These are phyloP conservation scores for Tritrichomonas musculus DNA, from an alignment of 208 protist genomes.

Conservation along the genomic window DNA sequence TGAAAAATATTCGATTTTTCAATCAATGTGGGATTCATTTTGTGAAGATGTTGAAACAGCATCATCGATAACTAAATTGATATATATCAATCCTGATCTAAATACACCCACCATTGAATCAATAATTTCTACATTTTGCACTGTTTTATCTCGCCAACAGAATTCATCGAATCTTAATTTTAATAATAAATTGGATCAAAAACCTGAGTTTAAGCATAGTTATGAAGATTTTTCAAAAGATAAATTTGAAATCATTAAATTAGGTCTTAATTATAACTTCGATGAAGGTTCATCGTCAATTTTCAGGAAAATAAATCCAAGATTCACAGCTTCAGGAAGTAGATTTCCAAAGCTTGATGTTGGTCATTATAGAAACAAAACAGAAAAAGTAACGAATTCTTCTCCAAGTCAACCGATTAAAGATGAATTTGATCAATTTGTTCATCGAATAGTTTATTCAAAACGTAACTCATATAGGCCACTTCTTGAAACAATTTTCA, in stretches of 20 bases:
- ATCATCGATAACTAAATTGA: neutral
- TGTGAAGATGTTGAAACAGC: no score
- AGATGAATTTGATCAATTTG: neutral
- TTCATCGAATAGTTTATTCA: neutral
- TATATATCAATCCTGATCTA: neutral
- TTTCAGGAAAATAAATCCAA: neutral
- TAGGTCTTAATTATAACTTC: no score
- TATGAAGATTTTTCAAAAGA: no score
- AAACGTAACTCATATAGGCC: neutral
- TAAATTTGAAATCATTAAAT: no score
- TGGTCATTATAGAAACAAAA: neutral
- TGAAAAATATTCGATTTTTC: no score
- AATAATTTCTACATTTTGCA: no score
- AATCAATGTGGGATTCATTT: no score
- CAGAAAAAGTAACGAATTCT: neutral
- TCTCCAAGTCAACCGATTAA: neutral
- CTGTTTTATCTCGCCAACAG: no score
- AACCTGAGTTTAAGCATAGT: neutral
- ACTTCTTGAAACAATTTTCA: neutral
- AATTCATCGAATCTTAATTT: no score
- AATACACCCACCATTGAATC: no score
- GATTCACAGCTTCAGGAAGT: neutral
- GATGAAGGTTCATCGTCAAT: no score
- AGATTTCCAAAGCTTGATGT: neutral
- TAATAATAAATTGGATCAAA: neutral